Evolutionary conservation across 106 monocot genomes (phyloP), one percentile per base, ranked within the genome.

Genomic region (Iris macrosiphon): DNA sequence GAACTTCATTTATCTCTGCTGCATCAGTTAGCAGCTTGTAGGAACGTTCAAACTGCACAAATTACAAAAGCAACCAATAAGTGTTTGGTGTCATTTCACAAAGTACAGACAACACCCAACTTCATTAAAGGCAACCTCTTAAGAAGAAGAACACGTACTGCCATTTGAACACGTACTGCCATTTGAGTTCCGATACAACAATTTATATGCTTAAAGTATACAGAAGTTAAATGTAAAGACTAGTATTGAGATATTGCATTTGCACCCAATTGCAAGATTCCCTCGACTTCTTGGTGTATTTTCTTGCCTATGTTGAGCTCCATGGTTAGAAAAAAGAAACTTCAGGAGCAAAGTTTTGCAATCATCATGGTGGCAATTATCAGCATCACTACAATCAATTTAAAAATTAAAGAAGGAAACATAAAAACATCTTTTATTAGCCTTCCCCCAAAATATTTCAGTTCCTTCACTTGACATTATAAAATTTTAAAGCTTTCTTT

Each of bases 41-140:
- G 15, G 92, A 86, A 71, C 83, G 76, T 67, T 69, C 70, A 69
- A 87, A 92, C 92, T 92, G 78, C 62, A 68, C 11, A 56, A 52
- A 15, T 7, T 18, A 55, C 1, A 1, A 42, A 62, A n/a, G 5
- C 24, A 52, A 46, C 28, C 22, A 35, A 23, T 9, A n/a, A n/a
- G n/a, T n/a, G n/a, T n/a, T n/a, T n/a, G n/a, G n/a, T n/a, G n/a
- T n/a, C n/a, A n/a, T n/a, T n/a, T n/a, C n/a, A n/a, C n/a, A 8
- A 9, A 35, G 37, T 27, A 38, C 13, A 53, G 31, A 32, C 52
- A 58, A 40, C 11, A 15, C 20, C 57, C 40, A 18, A 55, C 22
- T 23, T 21, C 55, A 18, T 54, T 31, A 7, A 18, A 54, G 20
- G 1, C n/a, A n/a, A 23, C 21, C 4, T 15, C 14, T 22, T 15